Conservation (phyloP, 1,139 yeast species). For the Candida sp. region DNA sequence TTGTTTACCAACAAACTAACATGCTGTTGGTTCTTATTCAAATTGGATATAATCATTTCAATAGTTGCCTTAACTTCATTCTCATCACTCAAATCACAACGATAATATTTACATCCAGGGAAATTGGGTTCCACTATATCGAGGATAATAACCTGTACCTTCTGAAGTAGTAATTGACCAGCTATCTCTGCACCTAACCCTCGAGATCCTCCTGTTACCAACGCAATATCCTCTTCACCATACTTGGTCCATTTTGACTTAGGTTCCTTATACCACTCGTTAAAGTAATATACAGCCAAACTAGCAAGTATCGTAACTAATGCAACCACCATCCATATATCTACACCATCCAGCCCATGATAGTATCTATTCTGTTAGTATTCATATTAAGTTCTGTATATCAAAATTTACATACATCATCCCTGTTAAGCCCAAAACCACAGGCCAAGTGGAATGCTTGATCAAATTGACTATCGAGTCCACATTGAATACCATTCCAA, state of each 20-base stretch:
- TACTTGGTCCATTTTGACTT: conserved; percentile 9
- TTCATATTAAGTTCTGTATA: not conserved
- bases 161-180: conserved; percentile 23
- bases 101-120: conserved; percentile 16
- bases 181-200: conserved; percentile 57
- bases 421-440: not conserved
- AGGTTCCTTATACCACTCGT: not conserved
- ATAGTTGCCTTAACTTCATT: conserved; percentile 19
- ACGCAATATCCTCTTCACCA: conserved; percentile 27
- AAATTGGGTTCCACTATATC: conserved; percentile 41
- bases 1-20: conserved; percentile 64
- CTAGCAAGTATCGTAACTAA: not conserved
- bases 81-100: conserved; percentile 52
- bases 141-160: conserved; percentile 40
- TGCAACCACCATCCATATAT: not conserved
- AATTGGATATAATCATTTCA: conserved; percentile 19
- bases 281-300: not conserved
- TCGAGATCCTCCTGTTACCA: conserved; percentile 64
- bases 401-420: conserved; percentile 6
- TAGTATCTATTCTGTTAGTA: conserved; percentile 3
- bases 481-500: not conserved
- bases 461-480: not conserved
- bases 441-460: not conserved
- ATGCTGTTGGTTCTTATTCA: conserved; percentile 24
- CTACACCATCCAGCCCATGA: not conserved